Conservation (phyloP, 495 filamentous ascomycete genomes). For the Jackrogersella multiformis region DNA sequence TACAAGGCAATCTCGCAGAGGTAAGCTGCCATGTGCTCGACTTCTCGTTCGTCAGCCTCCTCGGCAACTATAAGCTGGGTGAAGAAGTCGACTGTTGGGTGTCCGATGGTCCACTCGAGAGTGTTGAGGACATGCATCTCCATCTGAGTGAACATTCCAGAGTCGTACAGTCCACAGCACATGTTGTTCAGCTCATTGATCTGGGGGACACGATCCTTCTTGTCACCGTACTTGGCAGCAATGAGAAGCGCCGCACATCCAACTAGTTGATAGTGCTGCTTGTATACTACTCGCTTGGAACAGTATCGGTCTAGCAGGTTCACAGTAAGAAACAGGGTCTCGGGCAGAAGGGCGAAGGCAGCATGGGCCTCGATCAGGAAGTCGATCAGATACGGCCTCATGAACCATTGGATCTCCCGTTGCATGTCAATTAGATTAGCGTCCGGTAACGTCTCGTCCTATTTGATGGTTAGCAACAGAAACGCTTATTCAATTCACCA, state of each 20-base stretch:
- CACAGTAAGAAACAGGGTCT: constrained; percentile 93
- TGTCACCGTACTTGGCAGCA: constrained; percentile 97
- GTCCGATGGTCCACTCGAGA: constrained; percentile 94
- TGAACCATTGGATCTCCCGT: constrained; percentile 99
- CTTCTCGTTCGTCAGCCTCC: constrained; percentile 81
- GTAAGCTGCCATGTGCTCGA: constrained; percentile 94
- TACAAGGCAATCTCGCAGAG: constrained; percentile 94
- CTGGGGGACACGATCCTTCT: constrained; percentile 95
- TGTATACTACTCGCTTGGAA: constrained; percentile 97
- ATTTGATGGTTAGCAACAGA: constrained; percentile 11
- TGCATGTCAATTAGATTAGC: constrained; percentile 98
- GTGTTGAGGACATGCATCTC: constrained; percentile 99
- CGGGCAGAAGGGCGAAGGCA: constrained; percentile 91
- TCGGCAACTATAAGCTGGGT: constrained; percentile 75
- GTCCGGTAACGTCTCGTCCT: constrained; percentile 92
- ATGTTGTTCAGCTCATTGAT: constrained; percentile 97
- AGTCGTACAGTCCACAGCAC: constrained; percentile 98
- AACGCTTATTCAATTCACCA: not conserved
- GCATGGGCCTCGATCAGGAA: constrained; percentile 98
- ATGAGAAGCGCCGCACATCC: constrained; percentile 96
- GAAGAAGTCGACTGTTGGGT: constrained; percentile 94
- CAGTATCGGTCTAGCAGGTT: constrained; percentile 98
- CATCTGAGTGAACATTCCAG: constrained; percentile 99
- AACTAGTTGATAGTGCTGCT: constrained; percentile 97
- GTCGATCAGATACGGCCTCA: constrained; percentile 97